Conservation (phyloP, 2,329 filamentous ascomycete genomes). For the Tolypocladium ophioglossoides region DNA sequence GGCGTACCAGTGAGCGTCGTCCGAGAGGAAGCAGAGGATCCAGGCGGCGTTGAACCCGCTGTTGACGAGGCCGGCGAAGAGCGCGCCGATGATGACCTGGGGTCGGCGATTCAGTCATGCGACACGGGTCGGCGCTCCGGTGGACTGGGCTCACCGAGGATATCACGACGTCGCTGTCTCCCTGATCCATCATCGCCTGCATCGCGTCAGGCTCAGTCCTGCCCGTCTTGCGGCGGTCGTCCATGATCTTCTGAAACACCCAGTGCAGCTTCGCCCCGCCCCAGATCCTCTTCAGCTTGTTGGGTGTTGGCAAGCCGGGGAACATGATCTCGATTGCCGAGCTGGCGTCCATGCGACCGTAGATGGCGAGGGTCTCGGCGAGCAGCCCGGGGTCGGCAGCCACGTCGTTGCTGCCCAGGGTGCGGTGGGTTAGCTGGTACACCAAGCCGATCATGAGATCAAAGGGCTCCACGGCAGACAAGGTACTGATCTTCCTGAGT, state of each 20-base stretch:
- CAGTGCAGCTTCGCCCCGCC: conserved; percentile 36
- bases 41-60: conserved; percentile 43
- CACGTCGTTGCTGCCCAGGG: conserved; percentile 41
- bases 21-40: conserved; percentile 38
- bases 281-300: conserved; percentile 30
- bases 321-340: conserved; percentile 38
- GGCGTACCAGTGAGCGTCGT: conserved; percentile 33
- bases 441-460: conserved; percentile 40
- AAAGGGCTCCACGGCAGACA: conserved; percentile 34
- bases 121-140: not conserved
- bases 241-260: conserved; percentile 35
- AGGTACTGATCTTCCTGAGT: not conserved
- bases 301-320: conserved; percentile 36
- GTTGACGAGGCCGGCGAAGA: conserved; percentile 49
- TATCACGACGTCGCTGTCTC: conserved; percentile 31
- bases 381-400: conserved; percentile 33
- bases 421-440: conserved; percentile 47
- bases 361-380: conserved; percentile 30
- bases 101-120: not conserved
- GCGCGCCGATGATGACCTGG: conserved; percentile 39
- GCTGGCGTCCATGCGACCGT: conserved; percentile 33
- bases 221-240: conserved; percentile 30
- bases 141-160: conserved; percentile 21
- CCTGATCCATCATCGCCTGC: conserved; percentile 42
- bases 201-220: conserved; percentile 36